Evolutionary conservation across 805 yeast genomes (phyloP).

Genomic region (Sugiyamaella mastotermitis): DNA sequence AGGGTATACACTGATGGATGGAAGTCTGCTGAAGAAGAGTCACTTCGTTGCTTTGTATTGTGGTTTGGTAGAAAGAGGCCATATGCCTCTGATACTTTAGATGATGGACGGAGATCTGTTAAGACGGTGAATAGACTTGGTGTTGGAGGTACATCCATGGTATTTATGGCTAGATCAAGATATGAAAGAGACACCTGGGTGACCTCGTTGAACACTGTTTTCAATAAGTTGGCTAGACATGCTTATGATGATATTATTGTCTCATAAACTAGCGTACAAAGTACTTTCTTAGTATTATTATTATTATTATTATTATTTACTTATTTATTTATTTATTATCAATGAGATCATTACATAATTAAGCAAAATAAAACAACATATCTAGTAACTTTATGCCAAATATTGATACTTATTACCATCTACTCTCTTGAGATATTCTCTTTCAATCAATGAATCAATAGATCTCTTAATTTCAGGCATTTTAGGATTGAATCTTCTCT

Average conservation of each 20-base stretch:
- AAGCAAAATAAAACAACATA: neutral
- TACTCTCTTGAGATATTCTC: slow-evolving; percentile 75
- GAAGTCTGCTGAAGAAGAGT: slow-evolving; percentile 72
- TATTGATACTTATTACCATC: slow-evolving; percentile 74
- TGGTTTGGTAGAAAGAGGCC: slow-evolving; percentile 69
- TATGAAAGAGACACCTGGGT: slow-evolving; percentile 87
- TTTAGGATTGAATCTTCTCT: slow-evolving; percentile 75
- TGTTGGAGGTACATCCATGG: slow-evolving; percentile 58
- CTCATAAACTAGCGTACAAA: no score
- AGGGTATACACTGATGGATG: slow-evolving; percentile 77
- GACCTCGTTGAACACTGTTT: slow-evolving; percentile 29
- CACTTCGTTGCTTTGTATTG: slow-evolving; percentile 69
- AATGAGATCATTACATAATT: neutral
- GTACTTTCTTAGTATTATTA: slow-evolving; percentile 3
- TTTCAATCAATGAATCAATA: slow-evolving; percentile 77
- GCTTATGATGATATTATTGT: slow-evolving; percentile 18
- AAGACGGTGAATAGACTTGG: slow-evolving; percentile 50
- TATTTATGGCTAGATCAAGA: slow-evolving; percentile 75
- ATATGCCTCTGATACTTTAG: slow-evolving; percentile 7
- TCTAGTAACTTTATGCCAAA: slow-evolving; percentile 46
- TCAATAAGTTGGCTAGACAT: slow-evolving; percentile 20
- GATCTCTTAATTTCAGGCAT: slow-evolving; percentile 82
- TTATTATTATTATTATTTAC: neutral
- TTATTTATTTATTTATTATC: slow-evolving; percentile 6
- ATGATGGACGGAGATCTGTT: slow-evolving; percentile 1